Evolutionary conservation across 2,329 filamentous ascomycete species (phyloP).

Genomic region (Dactylellina leptospora): DNA sequence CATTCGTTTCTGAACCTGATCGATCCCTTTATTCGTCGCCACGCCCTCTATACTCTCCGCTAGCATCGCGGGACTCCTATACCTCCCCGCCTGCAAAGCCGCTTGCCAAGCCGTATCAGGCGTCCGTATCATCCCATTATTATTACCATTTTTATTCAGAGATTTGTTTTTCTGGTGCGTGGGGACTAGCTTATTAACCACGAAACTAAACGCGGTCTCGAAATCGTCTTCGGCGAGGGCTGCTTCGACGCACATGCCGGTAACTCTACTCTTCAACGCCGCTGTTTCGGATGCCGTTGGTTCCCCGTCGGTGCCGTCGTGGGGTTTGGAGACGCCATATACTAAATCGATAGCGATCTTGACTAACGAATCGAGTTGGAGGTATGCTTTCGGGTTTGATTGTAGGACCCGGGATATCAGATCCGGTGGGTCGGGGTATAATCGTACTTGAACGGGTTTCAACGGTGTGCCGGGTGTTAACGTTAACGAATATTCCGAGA

Average conservation of each 20-base stretch:
- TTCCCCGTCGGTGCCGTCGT: slow-evolving; percentile 54
- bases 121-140: slow-evolving; percentile 35
- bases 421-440: slow-evolving; percentile 76
- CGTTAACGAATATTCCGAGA: slow-evolving; percentile 79
- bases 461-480: slow-evolving; percentile 83
- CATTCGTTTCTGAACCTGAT: slow-evolving; percentile 80
- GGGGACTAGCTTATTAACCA: slow-evolving; percentile 72
- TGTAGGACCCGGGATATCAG: slow-evolving; percentile 77
- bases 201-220: slow-evolving; percentile 85
- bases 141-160: slow-evolving; percentile 27
- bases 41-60: slow-evolving; percentile 65
- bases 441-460: slow-evolving; percentile 78
- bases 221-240: slow-evolving; percentile 81
- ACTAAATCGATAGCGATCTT: slow-evolving; percentile 74
- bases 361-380: slow-evolving; percentile 76
- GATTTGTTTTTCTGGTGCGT: slow-evolving; percentile 37
- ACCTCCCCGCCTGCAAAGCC: slow-evolving; percentile 79
- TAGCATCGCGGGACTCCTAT: slow-evolving; percentile 70
- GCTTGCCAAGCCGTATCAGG: slow-evolving; percentile 78
- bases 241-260: slow-evolving; percentile 81
- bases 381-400: slow-evolving; percentile 78
- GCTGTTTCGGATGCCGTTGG: slow-evolving; percentile 58
- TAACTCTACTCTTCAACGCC: slow-evolving; percentile 72
- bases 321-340: slow-evolving; percentile 66
- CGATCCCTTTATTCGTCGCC: slow-evolving; percentile 61